These are phyloP conservation scores for Phytophthora sansomeana DNA, from an alignment of 352 stramenopile species.

Conservation along the genomic window DNA sequence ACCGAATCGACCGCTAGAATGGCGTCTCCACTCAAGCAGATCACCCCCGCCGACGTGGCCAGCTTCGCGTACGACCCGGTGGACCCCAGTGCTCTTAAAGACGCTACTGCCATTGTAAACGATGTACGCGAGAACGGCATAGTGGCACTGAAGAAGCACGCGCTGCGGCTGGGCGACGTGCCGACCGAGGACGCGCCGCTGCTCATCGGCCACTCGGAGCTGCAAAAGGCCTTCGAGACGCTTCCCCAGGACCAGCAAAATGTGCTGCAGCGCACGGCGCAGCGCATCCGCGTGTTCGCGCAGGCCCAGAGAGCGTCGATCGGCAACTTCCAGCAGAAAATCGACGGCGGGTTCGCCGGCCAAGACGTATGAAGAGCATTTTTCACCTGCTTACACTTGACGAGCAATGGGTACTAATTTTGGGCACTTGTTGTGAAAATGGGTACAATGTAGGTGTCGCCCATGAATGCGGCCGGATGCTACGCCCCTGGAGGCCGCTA, in stretches of 20 bases:
- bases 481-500: conserved; percentile 98
- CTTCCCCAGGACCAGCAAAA: conserved; percentile 75
- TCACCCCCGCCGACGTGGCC: conserved; percentile 67
- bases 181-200: conserved; percentile 46
- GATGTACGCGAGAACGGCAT: conserved; percentile 64
- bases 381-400: conserved; percentile 5
- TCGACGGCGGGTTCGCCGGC: conserved; percentile 95
- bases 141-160: conserved; percentile 60
- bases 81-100: conserved; percentile 62
- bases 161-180: conserved; percentile 74
- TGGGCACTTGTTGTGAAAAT: not conserved
- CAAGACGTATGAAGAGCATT: conserved; percentile 81
- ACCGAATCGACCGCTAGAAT: conserved; percentile 22
- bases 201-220: conserved; percentile 63
- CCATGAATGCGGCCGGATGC: conserved; percentile 91
- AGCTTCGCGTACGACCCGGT: conserved; percentile 87
- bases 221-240: conserved; percentile 87
- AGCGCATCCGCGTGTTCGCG: conserved; percentile 94
- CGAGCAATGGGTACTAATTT: conserved; percentile 1
- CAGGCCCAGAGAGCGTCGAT: conserved; percentile 93
- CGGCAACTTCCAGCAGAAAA: conserved; percentile 93
- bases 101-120: conserved; percentile 75
- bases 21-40: conserved; percentile 69
- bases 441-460: conserved; percentile 41
- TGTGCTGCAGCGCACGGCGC: conserved; percentile 90